phyloP scores from a whole-genome alignment of 768 basidiomycete genomes.

The Termitomyces bulborhizus region DNA sequence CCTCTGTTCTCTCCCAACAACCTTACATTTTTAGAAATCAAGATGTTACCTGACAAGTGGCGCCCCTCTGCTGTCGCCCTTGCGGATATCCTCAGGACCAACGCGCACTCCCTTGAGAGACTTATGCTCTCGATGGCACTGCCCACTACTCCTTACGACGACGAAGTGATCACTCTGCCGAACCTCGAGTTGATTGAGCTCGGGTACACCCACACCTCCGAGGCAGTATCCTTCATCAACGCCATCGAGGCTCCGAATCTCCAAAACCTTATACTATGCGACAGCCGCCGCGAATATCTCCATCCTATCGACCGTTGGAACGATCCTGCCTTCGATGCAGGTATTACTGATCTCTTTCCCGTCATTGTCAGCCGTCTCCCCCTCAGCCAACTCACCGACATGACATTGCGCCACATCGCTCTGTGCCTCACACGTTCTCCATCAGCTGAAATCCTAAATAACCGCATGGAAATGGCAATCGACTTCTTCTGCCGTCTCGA shows the following conservation, averaged over 20 bases:
- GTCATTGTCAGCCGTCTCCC: background rate
- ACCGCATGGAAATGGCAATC: background rate
- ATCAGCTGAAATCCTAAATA: background rate
- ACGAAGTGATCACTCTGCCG: background rate
- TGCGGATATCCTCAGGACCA: background rate
- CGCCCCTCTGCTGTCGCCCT: background rate
- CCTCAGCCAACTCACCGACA: background rate
- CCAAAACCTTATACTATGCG: background rate
- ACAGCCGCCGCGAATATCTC: background rate
- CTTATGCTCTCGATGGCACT: background rate
- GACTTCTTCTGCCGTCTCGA: constrained; percentile 5
- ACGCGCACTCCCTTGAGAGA: constrained; percentile 4
- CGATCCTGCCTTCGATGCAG: background rate
- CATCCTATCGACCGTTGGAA: background rate
- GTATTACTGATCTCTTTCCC: background rate
- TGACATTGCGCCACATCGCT: background rate
- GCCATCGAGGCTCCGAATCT: background rate
- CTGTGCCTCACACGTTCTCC: background rate
- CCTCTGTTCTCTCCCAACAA: constrained; percentile 1
- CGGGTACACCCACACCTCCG: background rate
- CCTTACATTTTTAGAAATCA: constrained; percentile 1
- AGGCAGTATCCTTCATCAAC: background rate
- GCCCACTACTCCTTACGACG: background rate
- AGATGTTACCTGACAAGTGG: background rate
- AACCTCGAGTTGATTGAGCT: background rate